These are phyloP conservation scores for Gloeopeniophorella convolvens DNA, from an alignment of 768 basidiomycete species.

Conservation along the genomic window DNA sequence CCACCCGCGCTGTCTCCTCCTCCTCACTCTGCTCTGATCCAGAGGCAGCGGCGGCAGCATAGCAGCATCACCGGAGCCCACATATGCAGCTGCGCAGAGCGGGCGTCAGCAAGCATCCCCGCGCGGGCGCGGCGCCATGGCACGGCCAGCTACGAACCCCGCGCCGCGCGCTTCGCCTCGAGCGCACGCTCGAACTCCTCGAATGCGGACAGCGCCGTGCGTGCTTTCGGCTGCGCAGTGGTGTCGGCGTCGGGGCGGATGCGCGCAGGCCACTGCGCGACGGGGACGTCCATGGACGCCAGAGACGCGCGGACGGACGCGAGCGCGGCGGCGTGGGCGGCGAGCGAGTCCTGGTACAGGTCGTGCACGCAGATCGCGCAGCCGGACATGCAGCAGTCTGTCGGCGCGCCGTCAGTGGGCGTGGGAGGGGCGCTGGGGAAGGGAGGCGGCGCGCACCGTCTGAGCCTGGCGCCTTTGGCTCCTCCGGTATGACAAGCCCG, in stretches of 20 bases:
- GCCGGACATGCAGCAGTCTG: constrained; percentile 94
- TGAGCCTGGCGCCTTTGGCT: constrained; percentile 54
- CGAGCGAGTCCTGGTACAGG: constrained; percentile 69
- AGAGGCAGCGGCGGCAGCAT: not conserved
- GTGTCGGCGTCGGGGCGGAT: constrained; percentile 30
- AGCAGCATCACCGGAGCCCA: no score
- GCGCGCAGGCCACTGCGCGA: constrained; percentile 57
- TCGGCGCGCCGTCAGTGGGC: not conserved
- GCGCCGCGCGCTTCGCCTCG: constrained; percentile 36
- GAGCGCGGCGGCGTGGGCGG: constrained; percentile 53
- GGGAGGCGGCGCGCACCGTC: constrained; percentile 45
- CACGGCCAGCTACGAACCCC: constrained; percentile 11
- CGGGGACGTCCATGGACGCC: constrained; percentile 39
- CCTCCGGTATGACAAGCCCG: constrained; percentile 54
- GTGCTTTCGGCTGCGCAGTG: constrained; percentile 20
- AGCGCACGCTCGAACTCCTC: constrained; percentile 62
- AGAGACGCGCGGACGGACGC: constrained; percentile 46
- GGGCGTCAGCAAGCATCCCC: constrained; percentile 6
- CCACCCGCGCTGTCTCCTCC: not conserved
- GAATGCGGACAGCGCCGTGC: constrained; percentile 53
- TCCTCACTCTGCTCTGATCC: not conserved
- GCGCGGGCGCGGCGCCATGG: not conserved
- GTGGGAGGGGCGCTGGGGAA: not conserved
- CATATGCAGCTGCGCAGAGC: not conserved
- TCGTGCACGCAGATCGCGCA: constrained; percentile 92